phyloP scores from a whole-genome alignment of 805 yeast genomes.

The Zygotorulaspora florentina region DNA sequence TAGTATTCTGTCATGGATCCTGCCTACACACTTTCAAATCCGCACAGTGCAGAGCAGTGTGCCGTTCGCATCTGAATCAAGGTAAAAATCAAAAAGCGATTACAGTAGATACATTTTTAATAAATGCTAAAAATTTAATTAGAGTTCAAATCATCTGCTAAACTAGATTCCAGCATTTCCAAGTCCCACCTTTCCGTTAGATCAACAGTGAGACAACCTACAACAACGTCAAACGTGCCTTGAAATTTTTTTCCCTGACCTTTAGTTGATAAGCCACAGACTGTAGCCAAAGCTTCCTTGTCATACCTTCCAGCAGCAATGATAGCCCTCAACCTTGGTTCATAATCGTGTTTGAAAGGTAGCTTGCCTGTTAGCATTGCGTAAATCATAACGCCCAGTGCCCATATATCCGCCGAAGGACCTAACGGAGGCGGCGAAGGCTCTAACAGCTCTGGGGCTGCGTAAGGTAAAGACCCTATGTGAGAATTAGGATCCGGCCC shows the following conservation, averaged over 20 bases:
- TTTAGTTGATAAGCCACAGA: constrained; percentile 31
- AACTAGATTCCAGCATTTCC: constrained; percentile 33
- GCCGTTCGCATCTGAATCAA: too few species aligned
- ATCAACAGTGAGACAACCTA: constrained; percentile 53
- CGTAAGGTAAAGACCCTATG: constrained; percentile 89
- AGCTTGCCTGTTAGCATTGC: constrained; percentile 68
- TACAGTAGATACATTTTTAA: background rate
- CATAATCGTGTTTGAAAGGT: constrained; percentile 82
- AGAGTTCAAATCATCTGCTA: constrained; percentile 4
- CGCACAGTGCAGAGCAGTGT: too few species aligned
- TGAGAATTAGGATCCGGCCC: constrained; percentile 51
- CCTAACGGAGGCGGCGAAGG: constrained; percentile 59
- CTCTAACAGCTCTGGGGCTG: constrained; percentile 77
- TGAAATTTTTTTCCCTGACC: constrained; percentile 7
- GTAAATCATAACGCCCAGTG: constrained; percentile 74
- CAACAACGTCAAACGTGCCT: constrained; percentile 37
- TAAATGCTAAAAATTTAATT: background rate
- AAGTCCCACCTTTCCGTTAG: constrained; percentile 50
- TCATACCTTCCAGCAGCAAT: constrained; percentile 66
- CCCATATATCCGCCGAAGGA: constrained; percentile 83
- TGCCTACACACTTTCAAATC: too few species aligned
- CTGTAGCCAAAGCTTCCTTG: constrained; percentile 40
- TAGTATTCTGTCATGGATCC: too few species aligned
- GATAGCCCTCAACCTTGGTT: constrained; percentile 70
- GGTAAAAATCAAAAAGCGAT: background rate